A percentile compares a stretch with the other conserved stretches of the same genome.
phyloP scores from a whole-genome alignment of 345 rosid species.

The Anacardium occidentale region DNA sequence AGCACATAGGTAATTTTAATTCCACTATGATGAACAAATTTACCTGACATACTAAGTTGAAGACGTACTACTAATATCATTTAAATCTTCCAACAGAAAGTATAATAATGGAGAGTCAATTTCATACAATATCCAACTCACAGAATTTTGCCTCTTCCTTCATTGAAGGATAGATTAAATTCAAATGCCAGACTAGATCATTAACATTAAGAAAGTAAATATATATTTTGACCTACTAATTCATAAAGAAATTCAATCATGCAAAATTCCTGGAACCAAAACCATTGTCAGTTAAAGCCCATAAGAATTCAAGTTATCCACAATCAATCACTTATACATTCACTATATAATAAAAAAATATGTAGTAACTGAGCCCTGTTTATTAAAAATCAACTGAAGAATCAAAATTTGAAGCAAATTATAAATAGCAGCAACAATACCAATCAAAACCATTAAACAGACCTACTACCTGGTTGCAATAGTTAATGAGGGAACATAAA shows the following conservation, averaged over 20 bases:
- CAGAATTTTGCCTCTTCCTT: not conserved
- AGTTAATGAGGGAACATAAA: not conserved
- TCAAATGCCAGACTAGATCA: constrained; percentile 2
- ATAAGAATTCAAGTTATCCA: no score
- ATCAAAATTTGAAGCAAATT: not conserved
- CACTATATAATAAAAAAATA: no score
- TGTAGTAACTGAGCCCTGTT: not conserved
- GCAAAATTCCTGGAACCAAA: no score
- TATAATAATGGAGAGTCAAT: not conserved
- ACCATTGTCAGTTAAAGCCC: not conserved
- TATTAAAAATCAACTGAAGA: not conserved
- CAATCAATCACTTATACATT: no score
- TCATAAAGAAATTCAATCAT: not conserved
- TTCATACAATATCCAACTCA: not conserved
- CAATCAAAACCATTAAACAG: not conserved
- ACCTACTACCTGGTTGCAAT: not conserved
- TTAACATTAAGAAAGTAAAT: not conserved
- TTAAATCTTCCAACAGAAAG: not conserved
- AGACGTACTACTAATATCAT: not conserved
- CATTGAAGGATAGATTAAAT: not conserved
- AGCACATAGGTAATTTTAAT: constrained; percentile 10
- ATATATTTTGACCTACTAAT: not conserved
- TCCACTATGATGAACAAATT: not conserved
- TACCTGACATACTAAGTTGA: not conserved
- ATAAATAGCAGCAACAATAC: not conserved